Evolutionary conservation across 2,329 filamentous ascomycete genomes (phyloP).

Genomic region (Aspergillus ibericus): DNA sequence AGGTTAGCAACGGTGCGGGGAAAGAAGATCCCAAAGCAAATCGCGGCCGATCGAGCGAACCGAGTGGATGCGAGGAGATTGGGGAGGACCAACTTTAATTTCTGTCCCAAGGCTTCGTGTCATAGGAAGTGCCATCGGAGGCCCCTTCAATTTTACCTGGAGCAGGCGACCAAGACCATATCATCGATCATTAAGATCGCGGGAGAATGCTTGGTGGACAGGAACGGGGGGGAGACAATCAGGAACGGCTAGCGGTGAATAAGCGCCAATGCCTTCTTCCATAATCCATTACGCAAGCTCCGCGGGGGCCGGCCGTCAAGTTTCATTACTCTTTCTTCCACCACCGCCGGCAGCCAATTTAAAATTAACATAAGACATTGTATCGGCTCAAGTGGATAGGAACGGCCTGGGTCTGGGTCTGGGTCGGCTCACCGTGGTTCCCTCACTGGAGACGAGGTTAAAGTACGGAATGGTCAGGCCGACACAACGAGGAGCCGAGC

Average conservation of each 20-base stretch:
- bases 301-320: conserved; percentile 1
- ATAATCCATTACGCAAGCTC: conserved; percentile 9
- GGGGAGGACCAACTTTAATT: conserved; percentile 22
- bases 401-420: not conserved
- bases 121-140: conserved; percentile 13
- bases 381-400: not conserved
- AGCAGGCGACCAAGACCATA: not conserved
- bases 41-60: conserved; percentile 17
- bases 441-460: no score
- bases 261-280: conserved; percentile 5
- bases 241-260: conserved; percentile 2
- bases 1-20: conserved; percentile 23
- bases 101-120: conserved; percentile 18
- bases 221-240: not conserved
- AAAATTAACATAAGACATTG: conserved; percentile 5
- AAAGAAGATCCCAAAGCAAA: conserved; percentile 22
- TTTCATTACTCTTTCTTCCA: not conserved
- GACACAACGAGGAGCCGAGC: no score
- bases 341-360: not conserved
- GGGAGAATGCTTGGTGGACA: not conserved
- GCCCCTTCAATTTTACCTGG: conserved; percentile 15
- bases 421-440: not conserved
- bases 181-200: not conserved
- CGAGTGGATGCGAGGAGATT: conserved; percentile 17
- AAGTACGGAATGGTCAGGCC: no score